These are phyloP conservation scores for Metarhizium anisopliae DNA, from an alignment of 2,329 filamentous ascomycete genomes.

Conservation along the genomic window DNA sequence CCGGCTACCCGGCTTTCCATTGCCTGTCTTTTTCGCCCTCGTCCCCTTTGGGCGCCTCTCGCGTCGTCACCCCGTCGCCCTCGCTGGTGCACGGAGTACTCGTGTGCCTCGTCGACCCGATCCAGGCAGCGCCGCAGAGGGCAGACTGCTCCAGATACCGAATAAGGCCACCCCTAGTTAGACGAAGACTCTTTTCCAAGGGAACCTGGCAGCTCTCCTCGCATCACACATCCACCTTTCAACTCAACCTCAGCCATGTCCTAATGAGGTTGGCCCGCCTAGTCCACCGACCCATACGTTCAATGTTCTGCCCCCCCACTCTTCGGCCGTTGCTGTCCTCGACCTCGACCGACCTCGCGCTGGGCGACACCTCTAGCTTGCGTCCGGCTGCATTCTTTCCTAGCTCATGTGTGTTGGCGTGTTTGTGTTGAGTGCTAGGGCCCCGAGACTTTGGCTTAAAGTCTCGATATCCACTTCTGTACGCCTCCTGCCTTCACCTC, in stretches of 20 bases:
- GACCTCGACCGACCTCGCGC: conserved; percentile 30
- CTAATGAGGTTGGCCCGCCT: conserved; percentile 36
- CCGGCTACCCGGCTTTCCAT: conserved; percentile 10
- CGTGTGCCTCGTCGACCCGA: conserved; percentile 6
- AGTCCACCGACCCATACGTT: conserved; percentile 31
- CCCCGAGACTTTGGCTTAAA: neutral
- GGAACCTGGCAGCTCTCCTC: conserved; percentile 2
- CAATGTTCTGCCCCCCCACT: conserved; percentile 25
- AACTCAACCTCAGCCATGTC: conserved; percentile 24
- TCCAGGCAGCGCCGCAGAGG: conserved; percentile 7
- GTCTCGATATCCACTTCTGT: conserved; percentile 13
- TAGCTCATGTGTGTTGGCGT: neutral
- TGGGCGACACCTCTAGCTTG: conserved; percentile 39
- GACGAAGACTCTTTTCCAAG: neutral
- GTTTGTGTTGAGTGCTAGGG: neutral
- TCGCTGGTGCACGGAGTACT: neutral
- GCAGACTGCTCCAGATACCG: conserved; percentile 9
- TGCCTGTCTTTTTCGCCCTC: neutral
- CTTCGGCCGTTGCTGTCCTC: conserved; percentile 19
- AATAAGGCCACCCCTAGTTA: conserved; percentile 7
- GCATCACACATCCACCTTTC: conserved; percentile 4
- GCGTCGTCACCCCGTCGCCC: conserved; percentile 2
- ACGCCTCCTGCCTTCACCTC: conserved; percentile 13
- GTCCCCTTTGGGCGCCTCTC: conserved; percentile 6
- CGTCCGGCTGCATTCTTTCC: neutral